phyloP scores from a whole-genome alignment of 2,329 filamentous ascomycete genomes.

The Cladosporium sp. region DNA sequence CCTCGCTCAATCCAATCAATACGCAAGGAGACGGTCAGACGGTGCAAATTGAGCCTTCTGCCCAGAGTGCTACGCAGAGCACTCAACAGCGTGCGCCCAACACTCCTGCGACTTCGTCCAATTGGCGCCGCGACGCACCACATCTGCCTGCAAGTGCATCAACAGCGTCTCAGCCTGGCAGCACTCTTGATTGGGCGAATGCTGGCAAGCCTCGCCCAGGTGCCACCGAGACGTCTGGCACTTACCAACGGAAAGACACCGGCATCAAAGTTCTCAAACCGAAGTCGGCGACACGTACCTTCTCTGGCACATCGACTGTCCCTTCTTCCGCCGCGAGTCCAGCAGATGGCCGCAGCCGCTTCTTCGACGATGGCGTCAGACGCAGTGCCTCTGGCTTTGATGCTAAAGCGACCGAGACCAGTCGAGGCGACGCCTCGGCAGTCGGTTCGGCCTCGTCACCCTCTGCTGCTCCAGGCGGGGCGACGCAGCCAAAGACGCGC shows the following conservation, averaged over 20 bases:
- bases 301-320: constrained; percentile 27
- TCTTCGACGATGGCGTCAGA: constrained; percentile 44
- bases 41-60: background rate
- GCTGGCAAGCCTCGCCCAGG: constrained; percentile 9
- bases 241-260: constrained; percentile 63
- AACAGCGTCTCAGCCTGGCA: background rate
- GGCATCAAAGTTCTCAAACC: constrained; percentile 90
- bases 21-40: constrained; percentile 17
- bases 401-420: constrained; percentile 9
- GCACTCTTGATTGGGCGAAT: constrained; percentile 7
- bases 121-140: constrained; percentile 40
- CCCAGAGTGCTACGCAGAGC: constrained; percentile 3
- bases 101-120: constrained; percentile 42
- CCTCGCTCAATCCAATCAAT: constrained; percentile 20
- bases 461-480: constrained; percentile 8
- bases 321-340: constrained; percentile 16
- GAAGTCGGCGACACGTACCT: constrained; percentile 53
- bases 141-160: background rate
- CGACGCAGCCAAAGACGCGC: constrained; percentile 25
- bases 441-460: background rate
- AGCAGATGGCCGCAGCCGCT: constrained; percentile 20
- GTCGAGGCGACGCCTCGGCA: constrained; percentile 11
- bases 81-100: constrained; percentile 7
- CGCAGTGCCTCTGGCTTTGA: constrained; percentile 15
- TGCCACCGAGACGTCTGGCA: constrained; percentile 37